Percentiles rank a stretch among this genome's conserved stretches.
These are phyloP conservation scores for Paecilomyces fulvus DNA, from an alignment of 2,329 filamentous ascomycete genomes.

Conservation along the genomic window DNA sequence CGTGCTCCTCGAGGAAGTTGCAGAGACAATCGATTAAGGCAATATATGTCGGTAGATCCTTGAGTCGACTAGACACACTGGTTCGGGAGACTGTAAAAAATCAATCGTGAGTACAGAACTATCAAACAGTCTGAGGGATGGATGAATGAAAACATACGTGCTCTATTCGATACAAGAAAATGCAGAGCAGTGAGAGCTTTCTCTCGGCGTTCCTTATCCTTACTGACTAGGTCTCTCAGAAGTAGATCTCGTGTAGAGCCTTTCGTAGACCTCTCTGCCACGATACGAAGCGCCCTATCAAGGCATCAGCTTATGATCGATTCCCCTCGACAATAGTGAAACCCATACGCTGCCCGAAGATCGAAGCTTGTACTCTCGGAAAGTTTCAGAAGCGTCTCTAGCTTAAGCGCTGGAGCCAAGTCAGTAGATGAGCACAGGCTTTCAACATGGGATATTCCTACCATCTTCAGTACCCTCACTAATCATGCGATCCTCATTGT, in stretches of 20 bases:
- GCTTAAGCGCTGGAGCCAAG: constrained; percentile 44
- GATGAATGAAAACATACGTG: constrained; percentile 20
- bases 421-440: constrained; percentile 10
- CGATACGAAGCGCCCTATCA: constrained; percentile 36
- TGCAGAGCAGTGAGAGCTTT: constrained; percentile 36
- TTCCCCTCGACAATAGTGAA: neutral
- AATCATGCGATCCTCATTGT: constrained; percentile 63
- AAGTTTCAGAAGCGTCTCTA: constrained; percentile 59
- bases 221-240: constrained; percentile 33
- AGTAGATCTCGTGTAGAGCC: constrained; percentile 31
- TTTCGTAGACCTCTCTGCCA: constrained; percentile 37
- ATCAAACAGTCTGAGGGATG: neutral
- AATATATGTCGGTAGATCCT: constrained; percentile 27
- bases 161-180: constrained; percentile 34
- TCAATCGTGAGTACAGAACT: constrained; percentile 1
- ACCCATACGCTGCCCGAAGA: constrained; percentile 57
- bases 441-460: constrained; percentile 8
- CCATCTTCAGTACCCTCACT: constrained; percentile 67
- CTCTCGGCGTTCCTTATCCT: constrained; percentile 25
- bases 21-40: constrained; percentile 35
- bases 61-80: constrained; percentile 23
- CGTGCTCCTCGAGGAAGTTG: constrained; percentile 32
- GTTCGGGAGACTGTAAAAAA: constrained; percentile 25
- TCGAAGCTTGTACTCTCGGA: constrained; percentile 63
- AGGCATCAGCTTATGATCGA: neutral